These are phyloP conservation scores for Mortierella sp. DNA, from an alignment of 371 early-diverging fungal genomes.

Conservation along the genomic window DNA sequence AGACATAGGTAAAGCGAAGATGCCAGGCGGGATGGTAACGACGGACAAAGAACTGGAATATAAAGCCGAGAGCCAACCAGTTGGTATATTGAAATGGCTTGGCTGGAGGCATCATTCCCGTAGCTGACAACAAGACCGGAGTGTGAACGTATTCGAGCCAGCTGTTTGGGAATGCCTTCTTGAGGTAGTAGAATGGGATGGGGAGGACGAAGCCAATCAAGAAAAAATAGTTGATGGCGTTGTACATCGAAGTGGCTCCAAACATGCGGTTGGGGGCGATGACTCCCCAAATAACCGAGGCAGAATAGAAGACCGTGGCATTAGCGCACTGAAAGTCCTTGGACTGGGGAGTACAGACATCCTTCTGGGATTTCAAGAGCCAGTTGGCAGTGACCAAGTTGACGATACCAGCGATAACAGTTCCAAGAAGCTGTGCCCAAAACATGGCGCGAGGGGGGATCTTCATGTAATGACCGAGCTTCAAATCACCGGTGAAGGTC, in stretches of 20 bases:
- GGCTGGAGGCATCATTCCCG: conserved; percentile 79
- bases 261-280: conserved; percentile 77
- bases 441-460: conserved; percentile 68
- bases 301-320: conserved; percentile 47
- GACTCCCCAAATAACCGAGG: conserved; percentile 69
- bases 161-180: conserved; percentile 55
- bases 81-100: conserved; percentile 28
- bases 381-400: conserved; percentile 61
- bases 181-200: conserved; percentile 57
- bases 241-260: conserved; percentile 69
- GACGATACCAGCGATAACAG: conserved; percentile 53
- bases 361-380: conserved; percentile 7
- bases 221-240: conserved; percentile 62
- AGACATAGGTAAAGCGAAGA: conserved; percentile 41
- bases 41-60: conserved; percentile 40
- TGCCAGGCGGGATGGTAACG: conserved; percentile 48
- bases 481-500: conserved; percentile 56
- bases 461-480: conserved; percentile 75
- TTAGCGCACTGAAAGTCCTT: conserved; percentile 21
- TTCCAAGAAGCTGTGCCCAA: conserved; percentile 63
- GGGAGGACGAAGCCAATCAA: conserved; percentile 67
- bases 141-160: conserved; percentile 70
- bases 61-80: conserved; percentile 35
- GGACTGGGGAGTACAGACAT: conserved; percentile 5
- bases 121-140: conserved; percentile 74